phyloP scores from a whole-genome alignment of 257 asterid genomes.

The Prunella vulgaris region DNA sequence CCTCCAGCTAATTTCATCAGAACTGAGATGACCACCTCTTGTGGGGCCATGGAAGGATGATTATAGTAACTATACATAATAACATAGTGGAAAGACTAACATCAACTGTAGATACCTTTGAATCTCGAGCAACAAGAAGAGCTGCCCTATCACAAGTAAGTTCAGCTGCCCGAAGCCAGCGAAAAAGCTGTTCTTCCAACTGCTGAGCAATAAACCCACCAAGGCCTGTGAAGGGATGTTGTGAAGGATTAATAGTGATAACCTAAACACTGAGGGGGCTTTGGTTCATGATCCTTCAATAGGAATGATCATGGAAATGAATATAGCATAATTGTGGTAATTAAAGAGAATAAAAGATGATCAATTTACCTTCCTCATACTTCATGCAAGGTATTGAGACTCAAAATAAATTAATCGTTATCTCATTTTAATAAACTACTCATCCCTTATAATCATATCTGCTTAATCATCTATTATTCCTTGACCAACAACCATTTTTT shows the following conservation, averaged over 20 bases:
- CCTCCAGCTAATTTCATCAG: conserved; percentile 99
- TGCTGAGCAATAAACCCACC: conserved; percentile 86
- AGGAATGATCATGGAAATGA: no score
- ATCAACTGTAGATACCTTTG: conserved; percentile 56
- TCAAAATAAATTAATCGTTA: no score
- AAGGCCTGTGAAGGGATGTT: conserved; percentile 46
- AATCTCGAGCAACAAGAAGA: conserved; percentile 87
- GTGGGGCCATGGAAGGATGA: conserved; percentile 46
- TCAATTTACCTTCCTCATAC: no score
- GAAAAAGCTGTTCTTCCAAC: conserved; percentile 86
- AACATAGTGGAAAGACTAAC: neutral
- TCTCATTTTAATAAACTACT: no score
- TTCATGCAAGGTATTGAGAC: no score
- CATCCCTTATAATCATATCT: no score
- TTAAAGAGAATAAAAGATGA: no score
- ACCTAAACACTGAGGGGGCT: neutral
- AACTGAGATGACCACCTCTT: conserved; percentile 97
- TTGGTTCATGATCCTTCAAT: no score
- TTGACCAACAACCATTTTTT: no score
- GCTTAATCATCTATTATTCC: no score
- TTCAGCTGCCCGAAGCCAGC: conserved; percentile 98
- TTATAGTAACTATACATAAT: conserved; percentile 14
- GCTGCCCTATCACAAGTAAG: conserved; percentile 98
- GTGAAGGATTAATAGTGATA: neutral
- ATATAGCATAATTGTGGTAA: no score